These are phyloP conservation scores for Clathrospora elynae DNA, from an alignment of 2,329 filamentous ascomycete genomes.

Conservation along the genomic window DNA sequence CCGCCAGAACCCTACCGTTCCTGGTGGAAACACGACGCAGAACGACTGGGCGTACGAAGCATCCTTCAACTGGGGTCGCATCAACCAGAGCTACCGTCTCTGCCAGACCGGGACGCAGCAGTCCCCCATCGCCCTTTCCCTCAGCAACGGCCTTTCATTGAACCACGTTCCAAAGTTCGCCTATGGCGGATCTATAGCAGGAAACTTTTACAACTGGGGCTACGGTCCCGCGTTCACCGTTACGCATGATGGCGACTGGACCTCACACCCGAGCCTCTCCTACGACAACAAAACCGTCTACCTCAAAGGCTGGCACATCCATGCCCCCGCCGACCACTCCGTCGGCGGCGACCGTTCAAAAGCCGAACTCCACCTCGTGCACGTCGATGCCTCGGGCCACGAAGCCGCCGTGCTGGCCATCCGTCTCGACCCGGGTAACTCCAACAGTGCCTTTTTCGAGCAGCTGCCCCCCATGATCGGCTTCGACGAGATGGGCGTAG, in stretches of 20 bases:
- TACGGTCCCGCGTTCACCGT: constrained; percentile 56
- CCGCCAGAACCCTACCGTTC: constrained; percentile 8
- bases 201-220: constrained; percentile 57
- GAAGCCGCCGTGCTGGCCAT: constrained; percentile 55
- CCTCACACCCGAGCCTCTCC: constrained; percentile 49
- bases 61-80: constrained; percentile 49
- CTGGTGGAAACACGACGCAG: constrained; percentile 10
- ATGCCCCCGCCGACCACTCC: constrained; percentile 57
- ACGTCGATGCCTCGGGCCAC: constrained; percentile 51
- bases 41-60: constrained; percentile 29
- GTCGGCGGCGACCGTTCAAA: constrained; percentile 52
- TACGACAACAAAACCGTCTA: constrained; percentile 57
- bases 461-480: constrained; percentile 51
- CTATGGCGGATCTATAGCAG: constrained; percentile 46
- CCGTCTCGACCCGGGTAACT: constrained; percentile 53
- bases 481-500: constrained; percentile 44
- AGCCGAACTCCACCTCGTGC: constrained; percentile 58
- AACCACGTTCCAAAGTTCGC: constrained; percentile 52
- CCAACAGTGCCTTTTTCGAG: constrained; percentile 49
- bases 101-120: constrained; percentile 60
- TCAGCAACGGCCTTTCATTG: constrained; percentile 49
- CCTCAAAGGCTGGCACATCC: constrained; percentile 58
- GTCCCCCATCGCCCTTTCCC: constrained; percentile 55
- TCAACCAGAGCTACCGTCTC: constrained; percentile 49
- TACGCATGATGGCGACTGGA: constrained; percentile 46